phyloP scores from a whole-genome alignment of 345 rosid species.

The Gossypium bickii region DNA sequence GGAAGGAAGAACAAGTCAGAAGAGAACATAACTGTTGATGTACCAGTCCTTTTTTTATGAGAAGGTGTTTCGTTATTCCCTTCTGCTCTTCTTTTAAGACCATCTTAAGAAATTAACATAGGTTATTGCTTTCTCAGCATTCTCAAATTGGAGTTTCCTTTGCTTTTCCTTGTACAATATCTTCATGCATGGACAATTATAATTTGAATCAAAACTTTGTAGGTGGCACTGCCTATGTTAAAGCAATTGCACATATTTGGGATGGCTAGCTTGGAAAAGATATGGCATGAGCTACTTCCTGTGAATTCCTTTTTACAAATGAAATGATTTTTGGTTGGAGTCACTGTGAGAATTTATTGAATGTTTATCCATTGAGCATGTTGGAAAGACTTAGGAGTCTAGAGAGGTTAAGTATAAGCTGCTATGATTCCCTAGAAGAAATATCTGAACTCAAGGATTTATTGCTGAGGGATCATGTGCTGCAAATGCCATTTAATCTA shows the following conservation, averaged over 20 bases:
- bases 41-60: not conserved
- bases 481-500: not conserved
- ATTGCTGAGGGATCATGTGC: not conserved
- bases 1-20: not conserved
- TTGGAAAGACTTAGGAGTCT: not conserved
- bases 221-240: not conserved
- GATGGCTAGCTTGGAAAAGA: conserved; percentile 1
- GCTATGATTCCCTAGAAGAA: not conserved
- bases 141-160: not conserved
- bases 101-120: not conserved
- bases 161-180: not conserved
- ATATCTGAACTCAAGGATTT: not conserved
- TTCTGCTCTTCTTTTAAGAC: not conserved
- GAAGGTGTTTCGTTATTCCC: not conserved
- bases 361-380: no score
- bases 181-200: not conserved
- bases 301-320: not conserved
- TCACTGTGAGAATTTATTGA: not conserved
- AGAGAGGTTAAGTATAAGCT: no score
- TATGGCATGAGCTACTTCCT: conserved; percentile 1
- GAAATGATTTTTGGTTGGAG: no score
- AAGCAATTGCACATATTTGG: not conserved
- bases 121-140: not conserved
- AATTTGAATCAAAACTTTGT: not conserved
- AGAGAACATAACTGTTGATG: not conserved